Conservation (phyloP, 495 filamentous ascomycete genomes). For the Penicillium roqueforti region DNA sequence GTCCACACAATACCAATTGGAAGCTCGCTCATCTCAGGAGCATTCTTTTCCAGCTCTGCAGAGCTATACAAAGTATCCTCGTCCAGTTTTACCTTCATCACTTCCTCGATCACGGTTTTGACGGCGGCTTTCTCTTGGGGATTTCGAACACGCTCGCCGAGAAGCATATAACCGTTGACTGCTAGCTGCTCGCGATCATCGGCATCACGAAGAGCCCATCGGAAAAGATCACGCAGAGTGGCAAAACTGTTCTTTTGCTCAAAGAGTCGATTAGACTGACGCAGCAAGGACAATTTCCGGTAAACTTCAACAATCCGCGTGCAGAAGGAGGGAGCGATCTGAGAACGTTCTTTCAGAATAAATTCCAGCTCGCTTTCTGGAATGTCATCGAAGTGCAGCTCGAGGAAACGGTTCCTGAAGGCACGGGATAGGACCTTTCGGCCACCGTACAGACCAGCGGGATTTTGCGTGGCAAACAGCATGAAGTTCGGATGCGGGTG, state of each 20-base stretch:
- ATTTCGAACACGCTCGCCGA: slow-evolving; percentile 92
- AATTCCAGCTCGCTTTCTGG: slow-evolving; percentile 91
- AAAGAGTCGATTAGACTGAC: slow-evolving; percentile 85
- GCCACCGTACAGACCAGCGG: slow-evolving; percentile 91
- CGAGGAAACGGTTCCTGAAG: slow-evolving; percentile 94
- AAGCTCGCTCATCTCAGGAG: slow-evolving; percentile 37
- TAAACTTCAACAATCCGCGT: slow-evolving; percentile 90
- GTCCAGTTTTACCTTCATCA: slow-evolving; percentile 82
- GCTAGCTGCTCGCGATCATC: slow-evolving; percentile 86
- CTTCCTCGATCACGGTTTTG: slow-evolving; percentile 83
- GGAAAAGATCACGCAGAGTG: slow-evolving; percentile 90
- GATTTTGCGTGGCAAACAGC: slow-evolving; percentile 99
- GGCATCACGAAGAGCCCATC: slow-evolving; percentile 87
- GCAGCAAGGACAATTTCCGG: slow-evolving; percentile 78
- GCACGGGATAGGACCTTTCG: slow-evolving; percentile 89
- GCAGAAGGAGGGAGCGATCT: slow-evolving; percentile 89
- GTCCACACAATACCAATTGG: slow-evolving; percentile 81
- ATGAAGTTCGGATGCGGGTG: slow-evolving; percentile 92
- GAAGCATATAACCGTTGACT: slow-evolving; percentile 89
- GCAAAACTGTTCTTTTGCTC: slow-evolving; percentile 98
- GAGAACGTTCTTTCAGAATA: slow-evolving; percentile 82
- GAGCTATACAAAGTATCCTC: slow-evolving; percentile 66
- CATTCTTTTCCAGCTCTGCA: slow-evolving; percentile 47
- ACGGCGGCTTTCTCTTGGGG: slow-evolving; percentile 78
- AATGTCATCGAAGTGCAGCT: slow-evolving; percentile 97